phyloP scores from a whole-genome alignment of 495 filamentous ascomycete genomes.

The Astrothelium macrocarpum region DNA sequence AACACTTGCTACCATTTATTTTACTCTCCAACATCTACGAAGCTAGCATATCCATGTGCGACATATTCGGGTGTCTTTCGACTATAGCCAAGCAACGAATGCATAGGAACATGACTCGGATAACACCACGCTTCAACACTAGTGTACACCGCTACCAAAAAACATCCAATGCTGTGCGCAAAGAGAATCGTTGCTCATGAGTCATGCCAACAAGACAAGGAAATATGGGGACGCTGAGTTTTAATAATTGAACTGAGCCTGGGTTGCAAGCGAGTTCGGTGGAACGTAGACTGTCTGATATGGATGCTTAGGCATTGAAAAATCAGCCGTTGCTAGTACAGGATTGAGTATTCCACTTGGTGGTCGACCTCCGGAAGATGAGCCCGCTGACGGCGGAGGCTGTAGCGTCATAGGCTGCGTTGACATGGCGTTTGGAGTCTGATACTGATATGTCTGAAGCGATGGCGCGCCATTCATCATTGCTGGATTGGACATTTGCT shows the following conservation, averaged over 20 bases:
- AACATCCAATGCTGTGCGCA: not conserved
- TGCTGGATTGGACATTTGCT: slow-evolving; percentile 14
- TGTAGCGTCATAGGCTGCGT: slow-evolving; percentile 9
- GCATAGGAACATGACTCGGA: not conserved
- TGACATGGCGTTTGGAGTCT: not conserved
- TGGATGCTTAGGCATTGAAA: slow-evolving; percentile 62
- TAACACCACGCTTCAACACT: not conserved
- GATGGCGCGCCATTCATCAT: slow-evolving; percentile 9
- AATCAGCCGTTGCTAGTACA: slow-evolving; percentile 56
- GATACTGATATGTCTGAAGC: slow-evolving; percentile 10
- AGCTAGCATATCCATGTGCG: not conserved
- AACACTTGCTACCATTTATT: too few relatives aligned
- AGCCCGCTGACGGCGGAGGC: slow-evolving; percentile 14
- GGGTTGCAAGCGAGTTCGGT: slow-evolving; percentile 19
- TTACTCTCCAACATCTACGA: not conserved
- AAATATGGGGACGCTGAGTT: not conserved
- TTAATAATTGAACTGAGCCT: slow-evolving; percentile 8
- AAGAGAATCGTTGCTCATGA: slow-evolving; percentile 2
- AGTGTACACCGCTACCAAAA: not conserved
- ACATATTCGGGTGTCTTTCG: not conserved
- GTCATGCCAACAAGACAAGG: not conserved
- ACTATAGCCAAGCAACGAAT: not conserved
- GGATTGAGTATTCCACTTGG: slow-evolving; percentile 52
- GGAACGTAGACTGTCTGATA: slow-evolving; percentile 52
- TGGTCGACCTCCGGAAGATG: slow-evolving; percentile 22